A percentile compares a stretch with the other conserved stretches of the same genome.
Evolutionary conservation across 2,329 filamentous ascomycete species (phyloP).

Genomic region (Colletotrichum australisinense): DNA sequence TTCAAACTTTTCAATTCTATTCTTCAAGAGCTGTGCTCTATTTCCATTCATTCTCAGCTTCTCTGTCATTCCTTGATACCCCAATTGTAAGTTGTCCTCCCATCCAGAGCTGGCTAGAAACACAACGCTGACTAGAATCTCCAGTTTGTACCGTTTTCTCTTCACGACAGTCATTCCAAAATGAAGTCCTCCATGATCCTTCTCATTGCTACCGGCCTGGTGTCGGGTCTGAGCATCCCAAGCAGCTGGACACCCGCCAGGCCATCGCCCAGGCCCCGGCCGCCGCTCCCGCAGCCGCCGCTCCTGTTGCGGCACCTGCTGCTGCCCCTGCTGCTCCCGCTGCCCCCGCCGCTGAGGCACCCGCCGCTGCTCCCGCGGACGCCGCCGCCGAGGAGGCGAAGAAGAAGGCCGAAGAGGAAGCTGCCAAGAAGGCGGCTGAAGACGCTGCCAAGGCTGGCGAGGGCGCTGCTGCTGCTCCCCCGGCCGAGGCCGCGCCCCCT

Average conservation of each 20-base stretch:
- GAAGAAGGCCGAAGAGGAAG: conserved; percentile 32
- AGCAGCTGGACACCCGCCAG: conserved; percentile 22
- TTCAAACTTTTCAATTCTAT: conserved; percentile 26
- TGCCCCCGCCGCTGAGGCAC: not conserved
- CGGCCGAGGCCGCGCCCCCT: not conserved
- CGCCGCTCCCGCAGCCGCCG: not conserved
- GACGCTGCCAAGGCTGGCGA: conserved; percentile 1
- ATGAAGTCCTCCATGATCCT: conserved; percentile 45
- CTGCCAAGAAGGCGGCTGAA: conserved; percentile 4
- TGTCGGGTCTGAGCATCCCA: conserved; percentile 42
- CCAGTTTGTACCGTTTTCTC: conserved; percentile 15
- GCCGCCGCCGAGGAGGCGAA: conserved; percentile 31
- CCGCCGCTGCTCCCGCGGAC: conserved; percentile 1
- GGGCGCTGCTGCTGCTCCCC: not conserved
- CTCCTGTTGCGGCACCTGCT: not conserved
- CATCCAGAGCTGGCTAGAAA: no score
- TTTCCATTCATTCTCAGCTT: conserved; percentile 37
- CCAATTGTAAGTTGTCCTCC: conserved; percentile 9
- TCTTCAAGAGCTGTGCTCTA: conserved; percentile 44
- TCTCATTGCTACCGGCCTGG: conserved; percentile 44
- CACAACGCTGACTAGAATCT: not conserved
- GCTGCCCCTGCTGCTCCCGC: not conserved
- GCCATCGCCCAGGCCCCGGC: conserved; percentile 8
- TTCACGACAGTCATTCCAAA: conserved; percentile 32
- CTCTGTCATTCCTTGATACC: conserved; percentile 33